Evolutionary conservation across 495 filamentous ascomycete species (phyloP).

Genomic region (Neurospora cerealis): DNA sequence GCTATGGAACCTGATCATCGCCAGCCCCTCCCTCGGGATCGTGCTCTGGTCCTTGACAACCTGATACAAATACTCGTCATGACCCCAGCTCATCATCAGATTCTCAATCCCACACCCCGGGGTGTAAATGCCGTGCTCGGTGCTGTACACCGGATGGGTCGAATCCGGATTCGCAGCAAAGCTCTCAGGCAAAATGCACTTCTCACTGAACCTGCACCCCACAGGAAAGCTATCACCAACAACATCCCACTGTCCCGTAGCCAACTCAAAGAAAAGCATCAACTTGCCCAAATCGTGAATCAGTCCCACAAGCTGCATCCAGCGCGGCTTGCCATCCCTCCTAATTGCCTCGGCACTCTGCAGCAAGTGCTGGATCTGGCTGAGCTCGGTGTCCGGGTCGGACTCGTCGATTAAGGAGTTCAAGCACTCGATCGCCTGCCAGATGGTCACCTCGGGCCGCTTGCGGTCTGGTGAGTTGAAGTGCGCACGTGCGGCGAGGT

Average conservation of each 20-base stretch:
- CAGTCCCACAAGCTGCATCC: conserved; percentile 86
- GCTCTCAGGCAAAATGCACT: conserved; percentile 68
- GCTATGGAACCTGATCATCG: conserved; percentile 83
- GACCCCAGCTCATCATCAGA: conserved; percentile 84
- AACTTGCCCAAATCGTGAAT: conserved; percentile 87
- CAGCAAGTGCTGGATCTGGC: conserved; percentile 79
- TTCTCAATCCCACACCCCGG: conserved; percentile 70
- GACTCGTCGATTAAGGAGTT: conserved; percentile 82
- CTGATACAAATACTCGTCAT: conserved; percentile 86
- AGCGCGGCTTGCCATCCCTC: conserved; percentile 78
- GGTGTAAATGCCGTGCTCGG: conserved; percentile 66
- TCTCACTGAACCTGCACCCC: conserved; percentile 68
- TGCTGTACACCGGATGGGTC: conserved; percentile 54
- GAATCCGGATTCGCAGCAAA: conserved; percentile 66
- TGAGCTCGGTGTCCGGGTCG: conserved; percentile 74
- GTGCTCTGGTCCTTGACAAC: conserved; percentile 69
- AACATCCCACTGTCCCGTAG: conserved; percentile 82
- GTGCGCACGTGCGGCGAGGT: conserved; percentile 59
- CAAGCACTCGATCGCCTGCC: conserved; percentile 84
- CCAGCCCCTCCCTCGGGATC: conserved; percentile 68
- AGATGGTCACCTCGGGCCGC: conserved; percentile 69
- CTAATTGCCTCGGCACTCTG: conserved; percentile 83
- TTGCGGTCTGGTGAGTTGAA: conserved; percentile 51
- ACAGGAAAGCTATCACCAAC: conserved; percentile 89
- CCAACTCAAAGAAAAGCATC: conserved; percentile 67